Conservation (phyloP, 345 rosid genomes). For the Lagerstroemia speciosa region DNA sequence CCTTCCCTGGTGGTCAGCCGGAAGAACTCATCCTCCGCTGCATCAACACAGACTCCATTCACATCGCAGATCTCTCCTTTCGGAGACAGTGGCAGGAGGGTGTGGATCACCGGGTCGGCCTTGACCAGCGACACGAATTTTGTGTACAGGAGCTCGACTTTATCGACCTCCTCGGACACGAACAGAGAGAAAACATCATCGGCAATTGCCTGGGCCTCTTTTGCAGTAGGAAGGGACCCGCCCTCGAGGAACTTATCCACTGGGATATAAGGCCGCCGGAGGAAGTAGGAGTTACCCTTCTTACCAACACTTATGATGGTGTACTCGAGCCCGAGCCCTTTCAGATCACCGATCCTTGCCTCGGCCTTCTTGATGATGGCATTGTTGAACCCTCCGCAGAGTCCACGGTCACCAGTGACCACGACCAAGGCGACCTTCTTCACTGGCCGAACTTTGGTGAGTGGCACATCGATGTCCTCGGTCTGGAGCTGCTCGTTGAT, state of each 20-base stretch:
- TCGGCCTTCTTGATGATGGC: constrained; percentile 71
- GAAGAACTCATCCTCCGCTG: constrained; percentile 89
- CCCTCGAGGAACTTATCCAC: constrained; percentile 32
- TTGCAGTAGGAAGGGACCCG: constrained; percentile 45
- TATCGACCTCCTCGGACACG: constrained; percentile 81
- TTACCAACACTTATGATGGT: constrained; percentile 79
- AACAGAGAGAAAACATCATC: constrained; percentile 66
- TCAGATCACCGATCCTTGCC: constrained; percentile 54
- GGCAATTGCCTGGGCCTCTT: constrained; percentile 67
- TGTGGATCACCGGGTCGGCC: constrained; percentile 81
- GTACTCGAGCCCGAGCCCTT: constrained; percentile 52
- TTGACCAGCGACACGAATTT: constrained; percentile 84
- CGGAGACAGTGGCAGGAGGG: constrained; percentile 82
- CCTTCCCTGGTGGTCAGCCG: constrained; percentile 89
- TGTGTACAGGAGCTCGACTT: constrained; percentile 90
- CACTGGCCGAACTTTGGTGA: constrained; percentile 80
- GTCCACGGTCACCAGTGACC: constrained; percentile 82
- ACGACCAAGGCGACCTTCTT: constrained; percentile 92
- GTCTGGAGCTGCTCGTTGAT: constrained; percentile 88
- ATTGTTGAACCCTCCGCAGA: constrained; percentile 82
- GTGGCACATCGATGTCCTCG: constrained; percentile 73
- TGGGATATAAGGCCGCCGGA: constrained; percentile 67
- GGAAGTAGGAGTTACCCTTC: constrained; percentile 76
- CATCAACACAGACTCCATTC: constrained; percentile 82
- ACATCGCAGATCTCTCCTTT: constrained; percentile 87